Conservation (phyloP, 176 grass and related monocot species). For the Areca catechu region DNA sequence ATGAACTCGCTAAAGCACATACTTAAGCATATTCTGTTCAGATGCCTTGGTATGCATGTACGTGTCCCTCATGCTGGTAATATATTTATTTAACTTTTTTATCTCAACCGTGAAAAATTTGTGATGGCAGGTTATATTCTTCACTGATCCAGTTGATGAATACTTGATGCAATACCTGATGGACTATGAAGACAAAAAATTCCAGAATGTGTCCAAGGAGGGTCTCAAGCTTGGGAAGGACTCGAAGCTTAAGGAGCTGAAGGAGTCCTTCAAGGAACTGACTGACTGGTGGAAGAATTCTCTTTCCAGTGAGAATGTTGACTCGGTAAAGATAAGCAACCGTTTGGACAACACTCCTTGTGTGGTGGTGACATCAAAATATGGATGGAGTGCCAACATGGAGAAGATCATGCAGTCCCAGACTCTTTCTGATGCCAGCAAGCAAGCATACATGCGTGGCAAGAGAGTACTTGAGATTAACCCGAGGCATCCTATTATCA, state of each 20-base stretch:
- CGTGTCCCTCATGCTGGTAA: no score
- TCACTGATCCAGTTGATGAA: constrained; percentile 90
- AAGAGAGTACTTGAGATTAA: constrained; percentile 95
- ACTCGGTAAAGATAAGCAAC: constrained; percentile 95
- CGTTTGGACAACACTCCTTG: constrained; percentile 72
- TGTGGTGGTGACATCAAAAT: constrained; percentile 80
- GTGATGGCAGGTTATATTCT: constrained; percentile 68
- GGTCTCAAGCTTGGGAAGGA: constrained; percentile 87
- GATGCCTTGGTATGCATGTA: no score
- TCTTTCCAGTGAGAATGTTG: constrained; percentile 62
- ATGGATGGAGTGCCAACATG: constrained; percentile 93
- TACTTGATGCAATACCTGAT: constrained; percentile 99
- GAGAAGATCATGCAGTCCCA: constrained; percentile 99
- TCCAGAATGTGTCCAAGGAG: constrained; percentile 98
- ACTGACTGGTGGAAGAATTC: constrained; percentile 90
- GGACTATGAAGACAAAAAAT: constrained; percentile 98
- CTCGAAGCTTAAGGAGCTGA: constrained; percentile 92
- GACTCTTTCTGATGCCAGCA: constrained; percentile 67
- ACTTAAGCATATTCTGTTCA: not conserved
- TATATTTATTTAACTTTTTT: no score
- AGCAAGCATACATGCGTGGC: constrained; percentile 86
- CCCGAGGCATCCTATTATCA: constrained; percentile 87
- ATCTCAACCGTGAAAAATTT: no score
- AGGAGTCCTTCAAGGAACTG: constrained; percentile 93
- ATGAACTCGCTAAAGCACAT: not conserved